phyloP scores from a whole-genome alignment of 805 yeast species.

The Candida stauntonica region DNA sequence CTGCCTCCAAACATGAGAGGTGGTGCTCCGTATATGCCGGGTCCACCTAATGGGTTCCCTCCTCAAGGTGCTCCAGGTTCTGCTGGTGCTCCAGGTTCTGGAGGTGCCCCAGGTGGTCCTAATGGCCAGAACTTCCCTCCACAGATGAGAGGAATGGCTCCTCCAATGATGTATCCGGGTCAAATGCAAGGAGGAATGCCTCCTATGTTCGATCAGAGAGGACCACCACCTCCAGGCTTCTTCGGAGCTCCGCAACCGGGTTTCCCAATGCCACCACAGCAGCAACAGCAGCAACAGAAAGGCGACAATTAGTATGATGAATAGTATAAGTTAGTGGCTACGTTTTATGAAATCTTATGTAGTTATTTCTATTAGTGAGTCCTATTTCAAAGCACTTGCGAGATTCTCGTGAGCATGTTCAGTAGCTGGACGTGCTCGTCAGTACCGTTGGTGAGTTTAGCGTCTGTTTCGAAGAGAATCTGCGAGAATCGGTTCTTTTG shows the following conservation, averaged over 20 bases:
- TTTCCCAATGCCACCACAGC: conserved; percentile 11
- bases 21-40: conserved; percentile 7
- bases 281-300: too few relatives aligned
- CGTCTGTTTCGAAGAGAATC: conserved; percentile 70
- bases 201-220: conserved; percentile 9
- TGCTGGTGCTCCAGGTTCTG: conserved; percentile 11
- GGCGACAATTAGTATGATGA: too few relatives aligned
- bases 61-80: conserved; percentile 8
- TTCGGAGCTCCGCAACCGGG: conserved; percentile 23
- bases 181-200: conserved; percentile 10
- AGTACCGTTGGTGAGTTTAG: conserved; percentile 73
- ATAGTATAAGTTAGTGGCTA: too few relatives aligned
- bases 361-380: too few relatives aligned
- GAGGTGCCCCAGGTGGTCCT: too few relatives aligned
- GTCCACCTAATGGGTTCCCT: conserved; percentile 16
- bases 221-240: conserved; percentile 23
- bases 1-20: conserved; percentile 20
- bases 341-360: too few relatives aligned
- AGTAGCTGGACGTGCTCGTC: conserved; percentile 84
- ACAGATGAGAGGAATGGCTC: too few relatives aligned
- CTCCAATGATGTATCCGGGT: conserved; percentile 14
- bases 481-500: conserved; percentile 65
- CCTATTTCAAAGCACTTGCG: conserved; percentile 31
- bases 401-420: conserved; percentile 54
- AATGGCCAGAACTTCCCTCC: too few relatives aligned